Conservation (phyloP, 352 stramenopile genomes). For the Blastocystis sp. region DNA sequence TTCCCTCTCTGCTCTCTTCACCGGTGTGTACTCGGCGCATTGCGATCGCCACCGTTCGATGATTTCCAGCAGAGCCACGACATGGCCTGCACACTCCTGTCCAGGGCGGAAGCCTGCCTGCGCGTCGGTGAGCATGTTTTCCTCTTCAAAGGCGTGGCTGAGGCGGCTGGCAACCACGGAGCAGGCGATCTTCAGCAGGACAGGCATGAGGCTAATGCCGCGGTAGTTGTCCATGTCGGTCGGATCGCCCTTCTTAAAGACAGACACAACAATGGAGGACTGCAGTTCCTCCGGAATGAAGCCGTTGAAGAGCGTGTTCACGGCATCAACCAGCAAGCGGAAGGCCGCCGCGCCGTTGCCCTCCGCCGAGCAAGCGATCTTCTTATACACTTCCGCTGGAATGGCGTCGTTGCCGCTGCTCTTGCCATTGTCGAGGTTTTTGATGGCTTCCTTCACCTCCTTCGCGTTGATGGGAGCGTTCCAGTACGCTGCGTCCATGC, state of each 20-base stretch:
- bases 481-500: not conserved
- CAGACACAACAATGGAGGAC: not conserved
- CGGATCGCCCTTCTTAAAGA: not conserved
- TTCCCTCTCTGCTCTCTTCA: too few relatives aligned
- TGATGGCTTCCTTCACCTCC: not conserved
- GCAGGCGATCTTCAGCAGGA: not conserved
- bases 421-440: not conserved
- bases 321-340: not conserved
- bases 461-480: not conserved
- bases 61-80: not conserved
- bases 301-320: not conserved
- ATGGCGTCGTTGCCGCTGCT: not conserved
- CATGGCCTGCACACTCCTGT: not conserved
- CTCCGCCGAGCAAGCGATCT: not conserved
- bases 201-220: not conserved
- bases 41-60: not conserved
- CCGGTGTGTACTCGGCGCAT: too few relatives aligned
- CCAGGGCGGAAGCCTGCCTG: not conserved
- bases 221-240: not conserved
- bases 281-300: not conserved
- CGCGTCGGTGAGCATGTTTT: not conserved
- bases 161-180: not conserved
- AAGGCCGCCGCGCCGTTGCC: not conserved
- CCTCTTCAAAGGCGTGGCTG: not conserved
- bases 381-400: not conserved